phyloP scores from a whole-genome alignment of 2,329 filamentous ascomycete genomes.

The Arthrobotrys entomopaga region DNA sequence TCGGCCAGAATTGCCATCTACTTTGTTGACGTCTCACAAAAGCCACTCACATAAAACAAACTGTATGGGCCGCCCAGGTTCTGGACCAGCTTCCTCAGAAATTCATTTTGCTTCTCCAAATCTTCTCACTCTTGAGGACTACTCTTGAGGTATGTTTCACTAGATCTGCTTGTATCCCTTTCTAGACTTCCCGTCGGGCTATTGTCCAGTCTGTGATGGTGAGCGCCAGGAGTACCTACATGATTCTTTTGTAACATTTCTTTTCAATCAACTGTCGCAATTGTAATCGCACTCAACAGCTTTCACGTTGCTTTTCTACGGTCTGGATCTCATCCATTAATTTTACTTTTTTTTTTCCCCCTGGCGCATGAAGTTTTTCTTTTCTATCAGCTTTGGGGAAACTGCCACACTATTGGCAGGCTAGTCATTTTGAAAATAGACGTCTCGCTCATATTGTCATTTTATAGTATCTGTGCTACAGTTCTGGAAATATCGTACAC shows the following conservation, averaged over 20 bases:
- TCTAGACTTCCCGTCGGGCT: constrained; percentile 30
- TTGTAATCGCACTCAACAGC: constrained; percentile 18
- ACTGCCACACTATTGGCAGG: background rate
- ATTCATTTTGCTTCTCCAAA: constrained; percentile 12
- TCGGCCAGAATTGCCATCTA: constrained; percentile 35
- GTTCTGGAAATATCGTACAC: constrained; percentile 31
- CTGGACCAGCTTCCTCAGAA: constrained; percentile 37
- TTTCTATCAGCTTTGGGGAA: constrained; percentile 3
- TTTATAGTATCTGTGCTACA: constrained; percentile 36
- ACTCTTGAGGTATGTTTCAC: constrained; percentile 52
- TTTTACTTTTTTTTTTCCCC: background rate
- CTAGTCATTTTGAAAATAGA: background rate
- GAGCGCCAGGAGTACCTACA: background rate
- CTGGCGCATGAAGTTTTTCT: constrained; percentile 2
- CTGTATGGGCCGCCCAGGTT: constrained; percentile 47
- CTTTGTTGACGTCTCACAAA: constrained; percentile 51
- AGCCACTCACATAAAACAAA: constrained; percentile 43
- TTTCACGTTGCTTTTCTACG: constrained; percentile 12
- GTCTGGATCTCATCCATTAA: background rate
- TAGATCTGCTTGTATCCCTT: constrained; percentile 50
- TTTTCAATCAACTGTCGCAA: constrained; percentile 15
- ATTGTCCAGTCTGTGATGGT: constrained; percentile 11
- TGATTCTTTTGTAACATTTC: constrained; percentile 3
- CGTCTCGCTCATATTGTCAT: constrained; percentile 9
- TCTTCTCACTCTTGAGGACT: constrained; percentile 32